phyloP scores from a whole-genome alignment of 2,329 filamentous ascomycete genomes.

The Phyllosticta ampelicida region DNA sequence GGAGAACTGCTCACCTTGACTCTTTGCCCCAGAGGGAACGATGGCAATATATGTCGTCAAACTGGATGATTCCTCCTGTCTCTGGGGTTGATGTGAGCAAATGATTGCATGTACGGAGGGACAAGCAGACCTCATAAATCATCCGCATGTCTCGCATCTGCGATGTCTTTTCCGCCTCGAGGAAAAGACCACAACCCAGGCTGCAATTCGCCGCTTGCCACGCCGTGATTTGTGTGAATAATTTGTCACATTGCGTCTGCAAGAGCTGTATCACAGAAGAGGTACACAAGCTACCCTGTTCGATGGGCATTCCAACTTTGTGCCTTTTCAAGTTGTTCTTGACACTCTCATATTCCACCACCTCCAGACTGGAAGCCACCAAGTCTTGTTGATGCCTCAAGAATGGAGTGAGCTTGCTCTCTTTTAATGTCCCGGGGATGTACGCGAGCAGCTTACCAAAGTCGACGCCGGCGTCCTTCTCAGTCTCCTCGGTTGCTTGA shows the following conservation, averaged over 20 bases:
- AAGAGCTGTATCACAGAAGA: conserved; percentile 28
- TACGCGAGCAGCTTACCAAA: conserved; percentile 64
- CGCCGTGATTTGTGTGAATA: conserved; percentile 30
- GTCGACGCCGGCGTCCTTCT: conserved; percentile 68
- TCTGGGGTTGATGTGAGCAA: conserved; percentile 1
- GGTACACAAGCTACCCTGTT: conserved; percentile 26
- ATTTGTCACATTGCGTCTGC: conserved; percentile 22
- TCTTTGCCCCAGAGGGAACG: conserved; percentile 8
- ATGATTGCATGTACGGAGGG: neutral
- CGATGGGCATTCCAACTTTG: conserved; percentile 34
- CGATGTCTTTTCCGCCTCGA: conserved; percentile 30
- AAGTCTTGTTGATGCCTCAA: conserved; percentile 35
- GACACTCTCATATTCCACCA: conserved; percentile 21
- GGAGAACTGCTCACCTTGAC: conserved; percentile 9
- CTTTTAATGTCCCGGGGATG: conserved; percentile 58
- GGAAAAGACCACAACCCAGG: conserved; percentile 53
- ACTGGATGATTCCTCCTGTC: conserved; percentile 1
- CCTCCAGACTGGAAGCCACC: conserved; percentile 8
- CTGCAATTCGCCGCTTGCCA: conserved; percentile 45
- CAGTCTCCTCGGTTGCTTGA: conserved; percentile 58
- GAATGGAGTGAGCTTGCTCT: conserved; percentile 54
- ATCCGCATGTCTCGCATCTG: conserved; percentile 47
- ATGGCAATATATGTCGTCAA: conserved; percentile 17
- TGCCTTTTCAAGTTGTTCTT: conserved; percentile 25
- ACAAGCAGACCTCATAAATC: conserved; percentile 36